Evolutionary conservation across 805 yeast species (phyloP).

Genomic region (Kodamaea kakaduensis): DNA sequence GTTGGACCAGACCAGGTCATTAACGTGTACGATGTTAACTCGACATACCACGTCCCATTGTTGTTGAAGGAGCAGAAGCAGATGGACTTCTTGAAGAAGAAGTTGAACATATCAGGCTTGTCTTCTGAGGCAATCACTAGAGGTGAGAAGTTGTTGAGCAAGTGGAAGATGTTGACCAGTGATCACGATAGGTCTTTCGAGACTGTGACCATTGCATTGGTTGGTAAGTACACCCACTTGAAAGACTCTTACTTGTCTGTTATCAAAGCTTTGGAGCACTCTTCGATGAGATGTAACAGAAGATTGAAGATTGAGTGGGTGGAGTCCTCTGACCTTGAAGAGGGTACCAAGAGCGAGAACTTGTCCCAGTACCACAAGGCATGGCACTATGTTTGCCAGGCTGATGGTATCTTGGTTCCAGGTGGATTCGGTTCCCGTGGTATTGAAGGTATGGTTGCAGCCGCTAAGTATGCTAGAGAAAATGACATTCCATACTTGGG

Average conservation of each 20-base stretch:
- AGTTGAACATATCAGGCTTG: conserved; percentile 57
- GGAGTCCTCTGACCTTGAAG: conserved; percentile 88
- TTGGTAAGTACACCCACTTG: conserved; percentile 94
- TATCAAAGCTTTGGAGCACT: conserved; percentile 91
- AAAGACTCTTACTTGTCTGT: conserved; percentile 95
- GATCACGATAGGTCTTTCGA: conserved; percentile 81
- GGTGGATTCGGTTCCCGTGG: conserved; percentile 99
- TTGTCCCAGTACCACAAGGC: conserved; percentile 87
- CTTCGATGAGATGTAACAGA: conserved; percentile 85
- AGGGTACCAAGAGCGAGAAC: conserved; percentile 55
- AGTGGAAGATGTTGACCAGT: conserved; percentile 78
- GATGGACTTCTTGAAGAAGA: conserved; percentile 64
- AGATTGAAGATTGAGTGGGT: conserved; percentile 91
- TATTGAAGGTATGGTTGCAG: conserved; percentile 95
- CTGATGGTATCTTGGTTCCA: conserved; percentile 96
- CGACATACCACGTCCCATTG: conserved; percentile 96
- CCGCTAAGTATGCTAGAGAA: conserved; percentile 98
- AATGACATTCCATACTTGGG: conserved; percentile 92
- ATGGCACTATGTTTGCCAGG: conserved; percentile 89
- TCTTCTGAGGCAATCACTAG: conserved; percentile 48
- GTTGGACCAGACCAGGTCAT: conserved; percentile 98
- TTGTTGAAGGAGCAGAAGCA: conserved; percentile 82
- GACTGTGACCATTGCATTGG: conserved; percentile 89
- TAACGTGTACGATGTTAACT: conserved; percentile 94
- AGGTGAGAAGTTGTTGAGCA: conserved; percentile 66